Evolutionary conservation across 139 green algal genomes (phyloP), one percentile per base, ranked within the genome.

Genomic region (Ettlia oleoabundans): DNA sequence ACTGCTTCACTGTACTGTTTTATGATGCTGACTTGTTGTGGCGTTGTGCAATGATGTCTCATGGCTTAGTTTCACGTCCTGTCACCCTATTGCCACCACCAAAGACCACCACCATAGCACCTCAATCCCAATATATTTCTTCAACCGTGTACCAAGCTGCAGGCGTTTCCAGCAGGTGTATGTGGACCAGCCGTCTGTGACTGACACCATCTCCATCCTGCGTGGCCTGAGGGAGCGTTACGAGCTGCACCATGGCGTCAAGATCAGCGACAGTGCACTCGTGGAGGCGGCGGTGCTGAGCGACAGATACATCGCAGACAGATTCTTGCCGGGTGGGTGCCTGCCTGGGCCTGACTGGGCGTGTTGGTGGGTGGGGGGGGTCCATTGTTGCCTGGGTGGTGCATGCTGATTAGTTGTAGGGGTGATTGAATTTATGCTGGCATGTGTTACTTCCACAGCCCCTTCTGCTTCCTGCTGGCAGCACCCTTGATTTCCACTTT

Each of bases 231-330:
- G 93, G 2, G 97, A 99, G 90, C 88, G 93, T 61, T 99, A 99
- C 86, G 96, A 99, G 91, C 84, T 99, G 78, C 97, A 99, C 86
- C 97, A 99, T 84, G 97, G 95, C 43, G 96, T 99, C 74, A 93
- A 93, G 80, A 99, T 99, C 83, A 91, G 70, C 38, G 97, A 99
- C 90, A 91, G 62, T 3, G 96, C 96, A n/a, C 90, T 99, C 19
- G 96, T 99, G 32, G 97, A 98, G 76, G 97, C 97, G 3, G 97
- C 97, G 15, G 84, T 94, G 68, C 88, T 99, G 51, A 90, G 86
- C 58, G 96, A 99, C 87, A 86, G 96, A n/a, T 99, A 98, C 92
- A 98, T 99, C 87, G 88, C 88, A 22, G 96, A 97, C 70, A 88
- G 96, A 35, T 98, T 98, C 85, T 85, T 97, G 84, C 94, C 94